Base-by-base conservation (phyloP, 805 yeast species). In the Wickerhamia fluorescens region DNA sequence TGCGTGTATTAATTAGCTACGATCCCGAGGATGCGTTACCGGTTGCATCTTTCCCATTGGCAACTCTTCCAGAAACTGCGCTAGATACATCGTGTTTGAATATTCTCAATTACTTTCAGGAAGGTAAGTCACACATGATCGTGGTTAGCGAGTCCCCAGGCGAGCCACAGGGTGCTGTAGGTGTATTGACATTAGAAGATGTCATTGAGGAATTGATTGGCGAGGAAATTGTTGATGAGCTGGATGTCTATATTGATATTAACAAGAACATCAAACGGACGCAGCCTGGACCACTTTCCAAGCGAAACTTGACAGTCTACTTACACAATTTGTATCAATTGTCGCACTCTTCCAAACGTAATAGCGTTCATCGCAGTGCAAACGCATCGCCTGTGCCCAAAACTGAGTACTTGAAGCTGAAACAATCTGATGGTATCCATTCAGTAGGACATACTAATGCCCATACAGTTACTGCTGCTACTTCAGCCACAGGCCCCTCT, bases 181-280 rank as follows among this genome's bases (percentile, higher is more conserved):
- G 98, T 40, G 94, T 89, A 7, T 64, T 89, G 24, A 89, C 98
- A 1, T 65, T 89, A 36, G 98, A 89, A 57, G 98, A 89, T 50
- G 96, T 89, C n/a, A 92, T 89, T 49, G 98, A 89, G 56, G 98
- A 89, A 58, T 68, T 89, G 40, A 89, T 89, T 53, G 98, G 98
- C 28, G 97, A 89, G 57, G 98, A 89, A 53, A 89, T 89, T 47
- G 89, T 89, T 23, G 98, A 89, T 51, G 98, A 89, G 58, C 76
- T 87, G 14, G 98, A 89, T 51, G 96, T 92, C 12, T 87, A 82
- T 48, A 73, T 88, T 34, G 96, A 89, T 56, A 82, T 88, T 38
- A 85, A 85, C 54, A 82, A 83, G 39, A 85, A 85, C 35, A 86
- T 88, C 48, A 83, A 84, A 56, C 65, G 89, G 49, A 66, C 67